phyloP scores from a whole-genome alignment of 192 early-diverging fungal species.

The Gaertneriomyces semiglobifer region DNA sequence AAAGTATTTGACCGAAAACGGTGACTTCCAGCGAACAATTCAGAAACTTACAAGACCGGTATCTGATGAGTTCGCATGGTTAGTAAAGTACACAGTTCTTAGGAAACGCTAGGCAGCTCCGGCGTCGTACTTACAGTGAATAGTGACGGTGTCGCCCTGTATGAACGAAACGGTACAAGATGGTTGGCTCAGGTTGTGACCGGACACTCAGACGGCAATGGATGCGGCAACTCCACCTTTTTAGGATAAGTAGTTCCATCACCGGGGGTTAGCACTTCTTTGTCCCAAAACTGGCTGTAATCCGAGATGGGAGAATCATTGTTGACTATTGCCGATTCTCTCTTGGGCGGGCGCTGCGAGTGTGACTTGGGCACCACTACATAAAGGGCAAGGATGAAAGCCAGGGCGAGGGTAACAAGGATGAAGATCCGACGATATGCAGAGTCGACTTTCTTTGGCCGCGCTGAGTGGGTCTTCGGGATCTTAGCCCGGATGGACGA shows the following conservation, averaged over 20 bases:
- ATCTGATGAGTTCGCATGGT: not conserved
- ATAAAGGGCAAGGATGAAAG: not conserved
- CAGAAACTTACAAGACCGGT: conserved; percentile 1
- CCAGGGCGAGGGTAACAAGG: not conserved
- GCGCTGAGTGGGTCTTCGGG: not conserved
- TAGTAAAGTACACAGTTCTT: not conserved
- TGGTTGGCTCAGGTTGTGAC: not conserved
- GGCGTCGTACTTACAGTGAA: not conserved
- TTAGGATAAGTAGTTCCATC: conserved; percentile 1
- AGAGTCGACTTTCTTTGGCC: not conserved
- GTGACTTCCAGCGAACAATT: too few relatives aligned
- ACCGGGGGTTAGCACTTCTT: not conserved
- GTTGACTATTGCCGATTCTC: too few relatives aligned
- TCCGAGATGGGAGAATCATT: not conserved
- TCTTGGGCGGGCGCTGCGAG: not conserved
- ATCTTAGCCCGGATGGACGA: not conserved
- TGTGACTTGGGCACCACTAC: not conserved
- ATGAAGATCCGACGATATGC: conserved; percentile 5
- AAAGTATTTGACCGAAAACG: too few relatives aligned
- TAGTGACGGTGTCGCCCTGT: conserved; percentile 2
- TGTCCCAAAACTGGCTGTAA: not conserved
- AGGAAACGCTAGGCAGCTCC: not conserved
- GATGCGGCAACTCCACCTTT: not conserved
- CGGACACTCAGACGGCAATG: not conserved
- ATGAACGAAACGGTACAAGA: too few relatives aligned